Base-by-base conservation (phyloP, 2,329 filamentous ascomycete species). In the Neurospora sp. region DNA sequence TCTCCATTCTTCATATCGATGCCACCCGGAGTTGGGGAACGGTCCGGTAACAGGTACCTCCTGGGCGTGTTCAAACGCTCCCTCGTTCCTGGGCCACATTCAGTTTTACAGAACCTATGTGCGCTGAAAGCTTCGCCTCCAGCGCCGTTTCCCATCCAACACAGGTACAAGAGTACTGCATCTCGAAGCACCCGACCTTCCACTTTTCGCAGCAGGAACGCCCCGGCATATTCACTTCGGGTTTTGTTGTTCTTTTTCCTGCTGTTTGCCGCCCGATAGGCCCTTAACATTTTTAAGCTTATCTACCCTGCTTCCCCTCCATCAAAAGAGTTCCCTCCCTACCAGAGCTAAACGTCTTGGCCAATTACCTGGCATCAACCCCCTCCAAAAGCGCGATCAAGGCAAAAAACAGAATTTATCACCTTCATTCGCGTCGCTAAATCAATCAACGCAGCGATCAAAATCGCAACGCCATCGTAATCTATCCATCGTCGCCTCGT, bases 401-500 rank as follows among this genome's bases (percentile, higher is more conserved):
- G 68, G 70, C 70, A 71, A 67, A 69, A 62, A 70, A 72, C 73
- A 76, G 74, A 76, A 74, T 76, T 76, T 75, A 75, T 70, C 70
- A 66, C 66, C 71, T 70, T 69, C 69, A 67, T 66, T 73, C 68
- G 71, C 70, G 67, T 72, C 67, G 67, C 67, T 69, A 70, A 72
- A 66, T 74, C 74, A 74, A 74, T 74, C 72, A 71, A 72, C 66
- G 67, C 68, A 72, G 72, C 67, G 72, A 73, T 67, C 68, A 73
- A 73, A 72, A 70, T 77, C 73, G 66, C 74, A 76, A 67, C 72
- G 68, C 70, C 69, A 43, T 12, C 72, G 67, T 46, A 73, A 82
- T 81, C 71, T 78, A 82, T 82, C 81, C 46, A 70, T 69, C 71
- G 69, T 74, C 71, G 77, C 70, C 68, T 67, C 71, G 41, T 71